A percentile compares a stretch with the other conserved stretches of the same genome.
These are phyloP conservation scores for Fusarium foetens DNA, from an alignment of 2,329 filamentous ascomycete species.

Conservation along the genomic window DNA sequence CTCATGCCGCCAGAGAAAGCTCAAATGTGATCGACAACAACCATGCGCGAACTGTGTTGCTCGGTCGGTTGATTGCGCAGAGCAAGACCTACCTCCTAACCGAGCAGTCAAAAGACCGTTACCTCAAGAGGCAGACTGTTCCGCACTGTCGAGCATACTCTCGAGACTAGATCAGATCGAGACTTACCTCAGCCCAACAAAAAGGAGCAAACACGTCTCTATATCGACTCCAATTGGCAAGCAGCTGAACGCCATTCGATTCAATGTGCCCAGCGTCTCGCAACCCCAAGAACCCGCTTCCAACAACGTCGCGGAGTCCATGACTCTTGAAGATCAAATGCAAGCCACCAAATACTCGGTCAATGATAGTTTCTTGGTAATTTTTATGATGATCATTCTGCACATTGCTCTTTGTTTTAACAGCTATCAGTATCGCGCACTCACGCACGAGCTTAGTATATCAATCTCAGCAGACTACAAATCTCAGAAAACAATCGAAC, in stretches of 20 bases:
- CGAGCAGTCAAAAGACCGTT: background rate
- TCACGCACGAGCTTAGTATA: background rate
- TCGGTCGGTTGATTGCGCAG: background rate
- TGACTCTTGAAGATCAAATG: background rate
- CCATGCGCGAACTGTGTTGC: background rate
- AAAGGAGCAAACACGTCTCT: fast-evolving
- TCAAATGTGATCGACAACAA: background rate
- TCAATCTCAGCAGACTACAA: background rate
- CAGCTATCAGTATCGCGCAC: background rate
- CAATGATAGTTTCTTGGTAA: background rate
- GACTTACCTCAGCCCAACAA: fast-evolving
- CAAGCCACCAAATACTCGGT: background rate
- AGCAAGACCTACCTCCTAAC: background rate
- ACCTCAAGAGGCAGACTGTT: background rate
- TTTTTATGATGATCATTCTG: fast-evolving
- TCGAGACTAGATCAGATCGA: background rate
- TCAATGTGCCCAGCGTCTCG: background rate
- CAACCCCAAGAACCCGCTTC: fast-evolving
- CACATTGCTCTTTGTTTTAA: fast-evolving
- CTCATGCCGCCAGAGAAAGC: background rate
- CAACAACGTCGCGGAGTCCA: background rate
- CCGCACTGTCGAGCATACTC: background rate
- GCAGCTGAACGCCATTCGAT: background rate
- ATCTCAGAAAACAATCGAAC: background rate
- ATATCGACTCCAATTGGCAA: background rate